Base-by-base conservation (phyloP, 805 yeast species). In the Pichia kluyveri region DNA sequence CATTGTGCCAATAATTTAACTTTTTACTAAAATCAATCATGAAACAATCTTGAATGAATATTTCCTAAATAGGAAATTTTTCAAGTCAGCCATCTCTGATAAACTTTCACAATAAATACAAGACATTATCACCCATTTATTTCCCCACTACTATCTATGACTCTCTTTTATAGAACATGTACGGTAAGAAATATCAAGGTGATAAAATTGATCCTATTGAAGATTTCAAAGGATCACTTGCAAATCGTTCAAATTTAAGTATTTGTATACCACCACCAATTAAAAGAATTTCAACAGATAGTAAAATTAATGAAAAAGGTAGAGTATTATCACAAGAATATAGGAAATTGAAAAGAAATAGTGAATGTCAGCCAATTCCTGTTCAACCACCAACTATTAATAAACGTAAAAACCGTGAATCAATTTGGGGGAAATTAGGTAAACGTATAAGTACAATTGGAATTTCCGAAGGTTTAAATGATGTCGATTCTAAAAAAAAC, bases 141-240 rank as follows among this genome's bases (percentile, higher is more conserved):
- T 3, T 19, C 38, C 17, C 17, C 38, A 14, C 17, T 15, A 37
- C 2, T 37, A 37, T 5, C 26, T 5, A 9, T 19, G 5, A 23
- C 17, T n/a, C 10, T 23, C 34, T 14, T 6, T 40, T 15, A 15
- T 36, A 11, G 19, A 14, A 9, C 9, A 47, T 47, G 50, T 47
- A 50, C n/a, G 39, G 31, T 57, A 50, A 56, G 34, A 56, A 55
- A 38, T 54, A 56, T 31, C 58, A 49, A 41, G 67, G 66, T 6
- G 58, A 63, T 38, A 52, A 47, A 40, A 47, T 63, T 9, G 44
- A 45, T 12, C 45, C 45, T 23, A 52, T 47, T 2, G 49, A 45
- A n/a, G 68, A 63, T 46, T 61, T 59, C 40, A 41, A 41, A 14
- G 37, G 53, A 43, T 37, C 59, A 54, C 11, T 36, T 45, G 36